Percentiles rank a stretch among this genome's conserved stretches.
These are phyloP conservation scores for Coniochaeta ligniaria DNA, from an alignment of 2,329 filamentous ascomycete genomes.

Conservation along the genomic window DNA sequence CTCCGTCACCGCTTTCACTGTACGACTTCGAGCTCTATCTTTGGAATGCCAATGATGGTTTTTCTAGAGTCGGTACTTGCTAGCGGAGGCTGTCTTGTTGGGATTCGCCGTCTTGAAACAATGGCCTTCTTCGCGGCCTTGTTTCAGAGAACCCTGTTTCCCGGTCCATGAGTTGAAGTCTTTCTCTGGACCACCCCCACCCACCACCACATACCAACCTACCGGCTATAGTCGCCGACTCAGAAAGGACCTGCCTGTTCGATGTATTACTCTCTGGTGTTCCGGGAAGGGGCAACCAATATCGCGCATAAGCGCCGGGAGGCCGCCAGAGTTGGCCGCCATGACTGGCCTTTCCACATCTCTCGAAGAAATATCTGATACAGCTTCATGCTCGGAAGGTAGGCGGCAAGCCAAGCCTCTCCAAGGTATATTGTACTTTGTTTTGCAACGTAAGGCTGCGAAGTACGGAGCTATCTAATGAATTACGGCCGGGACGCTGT, in stretches of 20 bases:
- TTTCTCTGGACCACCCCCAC: not conserved
- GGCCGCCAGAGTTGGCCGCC: not conserved
- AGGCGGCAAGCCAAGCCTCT: not conserved
- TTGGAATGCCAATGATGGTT: too few species aligned
- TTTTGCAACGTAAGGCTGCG: not conserved
- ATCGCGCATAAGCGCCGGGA: not conserved
- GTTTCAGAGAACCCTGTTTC: not conserved
- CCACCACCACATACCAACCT: not conserved
- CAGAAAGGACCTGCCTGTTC: not conserved
- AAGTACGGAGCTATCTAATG: not conserved
- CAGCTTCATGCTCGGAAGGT: not conserved
- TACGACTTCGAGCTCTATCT: too few species aligned
- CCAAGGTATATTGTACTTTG: not conserved
- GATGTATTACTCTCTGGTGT: not conserved
- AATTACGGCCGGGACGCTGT: not conserved
- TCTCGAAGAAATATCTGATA: not conserved
- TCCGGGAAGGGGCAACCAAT: not conserved
- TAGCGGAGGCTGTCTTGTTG: not conserved
- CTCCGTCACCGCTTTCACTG: not conserved
- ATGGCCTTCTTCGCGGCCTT: not conserved
- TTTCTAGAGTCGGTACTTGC: not conserved
- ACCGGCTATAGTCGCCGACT: not conserved
- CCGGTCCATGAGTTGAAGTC: not conserved
- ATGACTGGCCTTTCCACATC: not conserved
- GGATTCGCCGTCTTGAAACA: not conserved